Conservation (phyloP, 306 rosid species). For the Lithocarpus polystachyus region DNA sequence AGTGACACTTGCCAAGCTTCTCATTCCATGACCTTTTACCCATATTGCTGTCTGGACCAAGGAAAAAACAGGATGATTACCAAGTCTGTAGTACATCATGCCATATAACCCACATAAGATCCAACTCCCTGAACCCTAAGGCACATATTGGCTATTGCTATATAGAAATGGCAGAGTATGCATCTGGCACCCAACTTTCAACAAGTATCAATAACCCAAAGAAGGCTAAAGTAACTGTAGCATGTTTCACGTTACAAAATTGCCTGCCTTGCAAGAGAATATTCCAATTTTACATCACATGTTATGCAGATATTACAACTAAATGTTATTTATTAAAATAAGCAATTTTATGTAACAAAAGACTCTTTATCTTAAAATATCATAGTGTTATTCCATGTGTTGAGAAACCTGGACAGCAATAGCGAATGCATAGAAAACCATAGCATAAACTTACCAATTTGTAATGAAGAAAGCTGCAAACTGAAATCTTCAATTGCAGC, state of each 20-base stretch:
- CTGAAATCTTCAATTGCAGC: slow-evolving; percentile 79
- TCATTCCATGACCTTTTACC: slow-evolving; percentile 66
- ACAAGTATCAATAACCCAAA: neutral
- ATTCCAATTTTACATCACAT: neutral
- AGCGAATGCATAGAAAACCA: slow-evolving; percentile 2
- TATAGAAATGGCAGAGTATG: neutral
- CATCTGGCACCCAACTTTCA: neutral
- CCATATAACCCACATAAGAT: neutral
- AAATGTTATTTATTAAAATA: neutral
- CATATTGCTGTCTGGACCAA: slow-evolving; percentile 49
- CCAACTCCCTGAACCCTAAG: neutral
- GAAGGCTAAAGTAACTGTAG: neutral
- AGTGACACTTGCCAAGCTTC: slow-evolving; percentile 74
- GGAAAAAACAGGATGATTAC: slow-evolving; percentile 22
- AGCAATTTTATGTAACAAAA: neutral
- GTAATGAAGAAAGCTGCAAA: slow-evolving; percentile 76
- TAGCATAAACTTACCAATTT: slow-evolving; percentile 58
- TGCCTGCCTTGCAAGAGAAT: neutral
- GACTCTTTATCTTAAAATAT: neutral
- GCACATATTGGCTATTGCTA: neutral
- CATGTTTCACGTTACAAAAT: neutral
- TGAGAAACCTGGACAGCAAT: slow-evolving; percentile 3
- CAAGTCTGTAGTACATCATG: neutral
- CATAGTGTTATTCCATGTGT: neutral
- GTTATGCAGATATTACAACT: neutral